These are phyloP conservation scores for Termitomyces sp. DNA, from an alignment of 768 basidiomycete genomes.

Conservation along the genomic window DNA sequence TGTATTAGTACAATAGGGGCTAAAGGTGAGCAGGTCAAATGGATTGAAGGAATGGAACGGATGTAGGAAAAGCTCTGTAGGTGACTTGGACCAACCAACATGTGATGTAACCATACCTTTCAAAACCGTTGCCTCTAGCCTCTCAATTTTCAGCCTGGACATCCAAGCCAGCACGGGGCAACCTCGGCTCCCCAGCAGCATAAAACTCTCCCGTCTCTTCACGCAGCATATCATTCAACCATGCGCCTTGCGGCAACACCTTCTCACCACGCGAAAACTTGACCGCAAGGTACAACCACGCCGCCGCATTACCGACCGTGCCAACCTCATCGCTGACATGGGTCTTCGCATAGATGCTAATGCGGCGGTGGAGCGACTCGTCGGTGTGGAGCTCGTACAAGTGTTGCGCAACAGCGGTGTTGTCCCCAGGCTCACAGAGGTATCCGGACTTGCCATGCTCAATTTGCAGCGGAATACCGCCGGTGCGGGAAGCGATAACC, in stretches of 20 bases:
- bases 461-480: conserved; percentile 92
- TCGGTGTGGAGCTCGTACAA: conserved; percentile 77
- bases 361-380: conserved; percentile 53
- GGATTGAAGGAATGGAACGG: background rate
- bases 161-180: conserved; percentile 59
- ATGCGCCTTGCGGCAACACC: conserved; percentile 75
- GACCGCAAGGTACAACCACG: conserved; percentile 64
- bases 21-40: background rate
- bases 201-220: conserved; percentile 74
- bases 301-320: conserved; percentile 74
- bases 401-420: conserved; percentile 66
- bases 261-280: conserved; percentile 76
- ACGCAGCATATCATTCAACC: conserved; percentile 79
- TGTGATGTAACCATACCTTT: background rate
- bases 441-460: conserved; percentile 85
- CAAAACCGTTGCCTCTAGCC: background rate
- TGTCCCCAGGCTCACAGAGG: conserved; percentile 75
- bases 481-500: conserved; percentile 77
- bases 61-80: background rate
- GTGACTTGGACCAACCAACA: background rate
- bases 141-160: conserved; percentile 40
- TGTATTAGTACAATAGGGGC: conserved; percentile 4
- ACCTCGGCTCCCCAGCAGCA: conserved; percentile 56
- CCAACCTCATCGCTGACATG: conserved; percentile 83
- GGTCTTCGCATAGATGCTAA: conserved; percentile 64